A percentile compares a stretch with the other conserved stretches of the same genome.
Evolutionary conservation across 75 land plant genomes (phyloP).

Genomic region (Picea glauca): DNA sequence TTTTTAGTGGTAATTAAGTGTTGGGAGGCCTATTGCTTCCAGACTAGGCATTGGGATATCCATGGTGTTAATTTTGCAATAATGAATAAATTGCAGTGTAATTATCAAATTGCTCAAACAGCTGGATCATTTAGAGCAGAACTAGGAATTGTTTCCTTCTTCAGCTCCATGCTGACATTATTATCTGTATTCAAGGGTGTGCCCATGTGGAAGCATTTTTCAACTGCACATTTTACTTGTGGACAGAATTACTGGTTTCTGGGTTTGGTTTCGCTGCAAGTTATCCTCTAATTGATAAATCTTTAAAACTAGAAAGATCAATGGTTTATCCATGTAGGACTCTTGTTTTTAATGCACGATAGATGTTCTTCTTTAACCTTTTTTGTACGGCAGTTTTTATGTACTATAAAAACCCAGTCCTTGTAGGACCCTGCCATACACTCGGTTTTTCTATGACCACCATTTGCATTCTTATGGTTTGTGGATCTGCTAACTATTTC

Average conservation of each 20-base stretch:
- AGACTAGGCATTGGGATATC: background rate
- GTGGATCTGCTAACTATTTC: no score
- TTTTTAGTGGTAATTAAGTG: background rate
- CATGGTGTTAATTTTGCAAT: background rate
- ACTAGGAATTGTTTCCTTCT: background rate
- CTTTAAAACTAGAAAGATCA: background rate
- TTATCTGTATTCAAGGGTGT: background rate
- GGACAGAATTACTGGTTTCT: background rate
- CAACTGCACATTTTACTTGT: conserved; percentile 1
- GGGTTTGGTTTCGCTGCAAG: conserved; percentile 1
- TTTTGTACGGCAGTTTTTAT: no score
- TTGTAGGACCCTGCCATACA: no score
- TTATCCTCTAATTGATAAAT: background rate
- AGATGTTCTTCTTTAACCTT: no score
- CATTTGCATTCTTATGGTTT: no score
- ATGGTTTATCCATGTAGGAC: no score
- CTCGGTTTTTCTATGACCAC: no score
- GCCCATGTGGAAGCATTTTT: background rate
- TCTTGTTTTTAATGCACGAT: no score
- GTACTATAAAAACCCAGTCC: no score
- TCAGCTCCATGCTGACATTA: background rate
- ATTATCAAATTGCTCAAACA: background rate
- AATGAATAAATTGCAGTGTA: background rate
- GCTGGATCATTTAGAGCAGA: background rate
- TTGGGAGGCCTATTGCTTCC: background rate